Evolutionary conservation across 2,329 filamentous ascomycete species (phyloP).

Genomic region (Ascochyta fabae): DNA sequence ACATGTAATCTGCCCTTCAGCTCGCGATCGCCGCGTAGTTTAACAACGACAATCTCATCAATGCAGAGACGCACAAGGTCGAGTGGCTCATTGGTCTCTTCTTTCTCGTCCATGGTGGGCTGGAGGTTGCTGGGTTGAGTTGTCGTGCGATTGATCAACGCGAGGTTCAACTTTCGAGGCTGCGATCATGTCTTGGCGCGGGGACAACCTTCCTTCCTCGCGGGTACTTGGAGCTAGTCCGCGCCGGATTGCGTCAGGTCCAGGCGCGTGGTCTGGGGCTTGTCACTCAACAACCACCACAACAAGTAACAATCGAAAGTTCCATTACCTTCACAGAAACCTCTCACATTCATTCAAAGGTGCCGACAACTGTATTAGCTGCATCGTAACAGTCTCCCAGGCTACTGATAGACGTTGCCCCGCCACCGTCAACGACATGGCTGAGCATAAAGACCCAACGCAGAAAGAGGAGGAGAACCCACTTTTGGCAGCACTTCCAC

Average conservation of each 20-base stretch:
- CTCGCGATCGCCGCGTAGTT: conserved; percentile 93
- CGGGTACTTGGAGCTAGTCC: conserved; percentile 17
- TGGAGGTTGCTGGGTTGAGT: conserved; percentile 14
- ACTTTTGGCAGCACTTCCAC: conserved; percentile 65
- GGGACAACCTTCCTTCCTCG: conserved; percentile 10
- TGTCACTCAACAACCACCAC: conserved; percentile 12
- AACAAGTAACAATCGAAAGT: not conserved
- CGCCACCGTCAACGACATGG: conserved; percentile 29
- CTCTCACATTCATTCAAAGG: not conserved
- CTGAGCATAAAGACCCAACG: conserved; percentile 35
- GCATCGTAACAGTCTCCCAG: not conserved
- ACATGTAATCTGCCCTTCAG: conserved; percentile 95
- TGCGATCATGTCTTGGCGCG: conserved; percentile 24
- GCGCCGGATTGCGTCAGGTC: conserved; percentile 23
- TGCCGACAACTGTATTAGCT: not conserved
- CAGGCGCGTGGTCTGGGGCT: conserved; percentile 12
- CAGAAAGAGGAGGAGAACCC: conserved; percentile 50
- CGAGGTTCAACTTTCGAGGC: conserved; percentile 22
- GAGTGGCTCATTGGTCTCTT: conserved; percentile 85
- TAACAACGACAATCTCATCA: conserved; percentile 96
- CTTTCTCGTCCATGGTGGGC: conserved; percentile 78
- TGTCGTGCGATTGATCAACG: conserved; percentile 6
- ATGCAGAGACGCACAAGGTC: conserved; percentile 94
- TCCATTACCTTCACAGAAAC: not conserved
- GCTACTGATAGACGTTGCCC: not conserved